These are phyloP conservation scores for Leucocoprinus sp. DNA, from an alignment of 768 basidiomycete species.

Conservation along the genomic window DNA sequence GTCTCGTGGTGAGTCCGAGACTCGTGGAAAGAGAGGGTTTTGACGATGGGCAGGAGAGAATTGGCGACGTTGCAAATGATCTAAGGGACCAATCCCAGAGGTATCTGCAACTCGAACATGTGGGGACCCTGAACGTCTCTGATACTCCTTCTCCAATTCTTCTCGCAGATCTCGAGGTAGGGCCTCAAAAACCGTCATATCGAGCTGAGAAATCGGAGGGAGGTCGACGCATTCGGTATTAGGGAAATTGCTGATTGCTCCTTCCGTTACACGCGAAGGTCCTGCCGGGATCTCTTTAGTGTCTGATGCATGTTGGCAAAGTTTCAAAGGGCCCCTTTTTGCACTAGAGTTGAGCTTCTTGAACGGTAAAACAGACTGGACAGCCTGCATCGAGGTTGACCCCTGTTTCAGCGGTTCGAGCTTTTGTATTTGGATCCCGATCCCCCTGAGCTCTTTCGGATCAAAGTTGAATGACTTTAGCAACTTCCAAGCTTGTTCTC, in stretches of 20 bases:
- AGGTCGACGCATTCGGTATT: conserved; percentile 31
- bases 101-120: conserved; percentile 10
- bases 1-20: background rate
- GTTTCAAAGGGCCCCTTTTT: conserved; percentile 10
- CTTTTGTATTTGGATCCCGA: conserved; percentile 88
- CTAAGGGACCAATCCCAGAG: background rate
- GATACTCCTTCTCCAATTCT: conserved; percentile 63
- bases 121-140: conserved; percentile 49
- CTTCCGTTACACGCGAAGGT: background rate
- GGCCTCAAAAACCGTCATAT: conserved; percentile 59
- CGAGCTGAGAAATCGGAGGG: conserved; percentile 72
- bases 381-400: conserved; percentile 26
- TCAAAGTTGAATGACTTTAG: conserved; percentile 70
- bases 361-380: conserved; percentile 62
- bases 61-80: background rate
- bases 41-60: conserved; percentile 3
- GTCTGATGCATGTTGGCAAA: background rate
- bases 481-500: conserved; percentile 68
- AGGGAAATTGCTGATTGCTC: conserved; percentile 13
- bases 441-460: conserved; percentile 80
- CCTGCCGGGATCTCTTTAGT: conserved; percentile 1
- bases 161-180: conserved; percentile 61
- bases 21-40: conserved; percentile 1
- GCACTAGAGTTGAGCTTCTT: conserved; percentile 17
- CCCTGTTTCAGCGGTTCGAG: conserved; percentile 47